Conservation (phyloP, 2,329 filamentous ascomycete species). For the Colletotrichum sp. region DNA sequence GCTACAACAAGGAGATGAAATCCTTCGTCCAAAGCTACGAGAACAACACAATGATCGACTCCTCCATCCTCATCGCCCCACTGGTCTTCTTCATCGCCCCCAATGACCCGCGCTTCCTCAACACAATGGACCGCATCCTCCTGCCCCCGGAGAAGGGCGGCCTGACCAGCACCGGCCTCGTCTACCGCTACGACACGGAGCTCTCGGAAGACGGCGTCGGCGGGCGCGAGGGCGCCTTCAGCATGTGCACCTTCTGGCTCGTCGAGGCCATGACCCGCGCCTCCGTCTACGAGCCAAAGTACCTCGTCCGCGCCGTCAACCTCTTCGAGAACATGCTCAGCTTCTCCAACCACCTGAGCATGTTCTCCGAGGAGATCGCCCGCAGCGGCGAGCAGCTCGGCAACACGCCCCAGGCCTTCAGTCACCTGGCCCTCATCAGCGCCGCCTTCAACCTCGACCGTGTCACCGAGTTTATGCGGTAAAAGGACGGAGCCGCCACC, state of each 20-base stretch:
- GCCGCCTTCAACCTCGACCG: slow-evolving; percentile 78
- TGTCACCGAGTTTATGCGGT: slow-evolving; percentile 36
- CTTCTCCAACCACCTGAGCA: slow-evolving; percentile 78
- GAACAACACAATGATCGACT: slow-evolving; percentile 71
- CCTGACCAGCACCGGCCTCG: slow-evolving; percentile 75
- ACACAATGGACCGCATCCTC: slow-evolving; percentile 75
- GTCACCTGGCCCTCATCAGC: slow-evolving; percentile 76
- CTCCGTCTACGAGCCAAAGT: slow-evolving; percentile 67
- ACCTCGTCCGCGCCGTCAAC: slow-evolving; percentile 65
- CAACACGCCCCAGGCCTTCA: slow-evolving; percentile 82
- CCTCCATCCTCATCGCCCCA: slow-evolving; percentile 76
- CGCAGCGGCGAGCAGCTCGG: slow-evolving; percentile 78
- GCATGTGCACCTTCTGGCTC: slow-evolving; percentile 85
- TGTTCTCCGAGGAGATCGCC: slow-evolving; percentile 82
- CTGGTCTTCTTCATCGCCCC: slow-evolving; percentile 82
- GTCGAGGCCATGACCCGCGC: slow-evolving; percentile 79
- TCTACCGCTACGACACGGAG: slow-evolving; percentile 76
- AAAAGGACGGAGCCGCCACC: accelerated
- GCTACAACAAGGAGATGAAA: slow-evolving; percentile 72
- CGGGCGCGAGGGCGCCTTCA: slow-evolving; percentile 77
- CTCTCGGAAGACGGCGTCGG: slow-evolving; percentile 75
- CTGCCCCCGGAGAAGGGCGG: slow-evolving; percentile 76
- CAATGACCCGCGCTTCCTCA: slow-evolving; percentile 77
- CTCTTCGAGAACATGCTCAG: slow-evolving; percentile 80
- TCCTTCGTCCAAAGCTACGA: slow-evolving; percentile 82